Base-by-base conservation (phyloP, 1,284 basidiomycete species). In the Chalciporus sp. region DNA sequence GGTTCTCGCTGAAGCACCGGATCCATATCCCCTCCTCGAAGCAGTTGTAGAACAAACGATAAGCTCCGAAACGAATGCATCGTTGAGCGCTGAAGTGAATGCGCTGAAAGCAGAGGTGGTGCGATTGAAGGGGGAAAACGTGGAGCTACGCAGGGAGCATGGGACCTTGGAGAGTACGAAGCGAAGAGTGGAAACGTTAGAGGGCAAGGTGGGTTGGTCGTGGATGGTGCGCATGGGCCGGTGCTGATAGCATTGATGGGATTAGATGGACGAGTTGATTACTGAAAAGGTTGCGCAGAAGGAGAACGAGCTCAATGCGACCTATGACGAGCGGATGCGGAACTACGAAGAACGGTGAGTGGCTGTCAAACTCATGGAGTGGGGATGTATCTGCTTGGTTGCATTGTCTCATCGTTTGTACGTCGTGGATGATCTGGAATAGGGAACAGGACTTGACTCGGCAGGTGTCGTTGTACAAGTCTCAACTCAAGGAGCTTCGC, bases 21-120 rank as follows among this genome's bases (percentile, higher is more conserved):
- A 99, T 72, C 97, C 96, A 16, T 97, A 95, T 68, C 96, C 96
- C 5, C 78, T 98, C 6, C 84, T 99, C 14, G 95, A 99, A 66
- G 91, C 88, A 31, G 94, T 95, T 5, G 89, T 98, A 23, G 91
- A 97, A 66, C 93, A 96, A 77, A 87, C 93, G 8, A 89, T 95
- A 51, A 90, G 92, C 65, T 85, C 92, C 8, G 85, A 68, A 33
- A 51, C 63, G 39, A 70, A 70, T 14, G 55, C 44, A 19, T 52
- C 48, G 10, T 48, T 67, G 48, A 69, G 55, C 23, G 19, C 88
- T 4, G 90, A 96, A 72, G 86, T 91, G 17, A 77, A 80, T 29
- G 81, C 91, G 55, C 76, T 92, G 33, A 90, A 95, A 67, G 71
- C 72, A 0, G 92, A 95, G 63, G 72, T 95, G 7, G 75, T 79